These are phyloP conservation scores for Apiotrichum sp. DNA, from an alignment of 1,284 basidiomycete genomes.

Conservation along the genomic window DNA sequence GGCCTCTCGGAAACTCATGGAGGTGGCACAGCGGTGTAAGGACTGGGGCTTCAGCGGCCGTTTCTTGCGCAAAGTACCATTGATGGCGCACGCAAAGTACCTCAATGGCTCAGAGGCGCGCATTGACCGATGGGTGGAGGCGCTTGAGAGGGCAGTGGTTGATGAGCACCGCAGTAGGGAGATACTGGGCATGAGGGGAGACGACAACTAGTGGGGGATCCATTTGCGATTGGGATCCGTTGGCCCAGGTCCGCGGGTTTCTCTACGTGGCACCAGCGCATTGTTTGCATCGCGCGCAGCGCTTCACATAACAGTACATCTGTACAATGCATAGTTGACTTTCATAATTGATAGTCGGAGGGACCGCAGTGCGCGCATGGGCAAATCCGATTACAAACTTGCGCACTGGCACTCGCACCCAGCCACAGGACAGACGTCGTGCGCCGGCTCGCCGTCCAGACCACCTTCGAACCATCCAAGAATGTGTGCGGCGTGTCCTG, in stretches of 20 bases:
- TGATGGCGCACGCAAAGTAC: constrained; percentile 80
- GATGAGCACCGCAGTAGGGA: constrained; percentile 21
- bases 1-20: constrained; percentile 5
- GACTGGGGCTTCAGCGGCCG: constrained; percentile 4
- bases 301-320: not conserved
- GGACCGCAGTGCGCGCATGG: too few species aligned
- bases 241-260: not conserved
- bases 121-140: constrained; percentile 46
- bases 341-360: not conserved
- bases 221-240: too few species aligned
- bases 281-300: not conserved
- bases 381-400: constrained; percentile 16
- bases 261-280: not conserved
- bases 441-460: constrained; percentile 34
- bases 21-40: constrained; percentile 3
- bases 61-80: constrained; percentile 72
- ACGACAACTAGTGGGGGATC: not conserved
- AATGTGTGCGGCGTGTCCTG: constrained; percentile 42
- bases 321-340: constrained; percentile 1
- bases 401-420: constrained; percentile 43
- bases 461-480: constrained; percentile 44
- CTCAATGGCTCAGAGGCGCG: constrained; percentile 26
- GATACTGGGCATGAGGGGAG: not conserved
- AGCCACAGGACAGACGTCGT: constrained; percentile 41
- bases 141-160: constrained; percentile 65